phyloP scores from a whole-genome alignment of 2,329 filamentous ascomycete genomes.

The Phoma sp. region DNA sequence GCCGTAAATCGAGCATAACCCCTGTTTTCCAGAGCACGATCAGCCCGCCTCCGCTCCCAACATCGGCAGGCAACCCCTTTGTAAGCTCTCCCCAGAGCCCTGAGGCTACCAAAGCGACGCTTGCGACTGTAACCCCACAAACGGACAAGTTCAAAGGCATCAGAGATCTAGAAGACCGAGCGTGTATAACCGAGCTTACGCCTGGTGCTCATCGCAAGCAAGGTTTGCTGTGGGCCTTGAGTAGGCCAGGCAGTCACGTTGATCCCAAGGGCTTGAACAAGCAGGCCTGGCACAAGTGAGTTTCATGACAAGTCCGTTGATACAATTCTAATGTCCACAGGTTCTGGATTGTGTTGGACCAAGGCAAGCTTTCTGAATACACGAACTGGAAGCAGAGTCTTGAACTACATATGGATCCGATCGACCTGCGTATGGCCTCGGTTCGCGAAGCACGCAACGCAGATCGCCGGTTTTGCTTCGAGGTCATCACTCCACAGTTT shows the following conservation, averaged over 20 bases:
- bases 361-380: constrained; percentile 96
- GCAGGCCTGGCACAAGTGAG: constrained; percentile 97
- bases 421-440: constrained; percentile 95
- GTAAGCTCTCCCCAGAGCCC: constrained; percentile 39
- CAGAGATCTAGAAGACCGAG: constrained; percentile 79
- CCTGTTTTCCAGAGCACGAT: constrained; percentile 46
- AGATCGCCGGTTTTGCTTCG: constrained; percentile 95
- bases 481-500: constrained; percentile 95
- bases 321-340: constrained; percentile 57
- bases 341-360: constrained; percentile 98
- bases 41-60: constrained; percentile 35
- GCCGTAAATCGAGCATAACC: constrained; percentile 43
- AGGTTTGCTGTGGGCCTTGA: constrained; percentile 92
- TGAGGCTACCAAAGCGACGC: constrained; percentile 33
- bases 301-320: constrained; percentile 25
- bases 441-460: constrained; percentile 94
- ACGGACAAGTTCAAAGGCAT: constrained; percentile 83
- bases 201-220: constrained; percentile 81
- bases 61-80: constrained; percentile 36
- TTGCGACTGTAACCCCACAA: constrained; percentile 44
- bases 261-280: constrained; percentile 96
- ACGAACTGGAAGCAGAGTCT: constrained; percentile 99
- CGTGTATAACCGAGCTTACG: constrained; percentile 57
- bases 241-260: constrained; percentile 89
- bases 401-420: constrained; percentile 96